These are phyloP conservation scores for Pythium brassicae DNA, from an alignment of 352 stramenopile species.

Conservation along the genomic window DNA sequence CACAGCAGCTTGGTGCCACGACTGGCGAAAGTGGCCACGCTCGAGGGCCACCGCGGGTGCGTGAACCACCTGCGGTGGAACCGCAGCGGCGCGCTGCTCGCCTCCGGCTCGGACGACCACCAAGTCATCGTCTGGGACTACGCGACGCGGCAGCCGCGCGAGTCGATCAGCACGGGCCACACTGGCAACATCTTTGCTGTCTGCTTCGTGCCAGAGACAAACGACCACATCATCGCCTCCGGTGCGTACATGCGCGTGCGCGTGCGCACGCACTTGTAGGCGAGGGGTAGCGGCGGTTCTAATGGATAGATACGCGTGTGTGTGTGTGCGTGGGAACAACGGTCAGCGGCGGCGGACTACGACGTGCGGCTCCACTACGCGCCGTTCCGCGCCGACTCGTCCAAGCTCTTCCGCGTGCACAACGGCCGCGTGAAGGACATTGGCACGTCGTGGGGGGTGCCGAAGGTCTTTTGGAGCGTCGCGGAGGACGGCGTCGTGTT, in stretches of 20 bases:
- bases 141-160: slow-evolving; percentile 33
- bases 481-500: slow-evolving; percentile 82
- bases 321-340: neutral
- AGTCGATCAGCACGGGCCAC: slow-evolving; percentile 73
- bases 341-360: slow-evolving; percentile 65
- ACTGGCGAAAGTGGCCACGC: slow-evolving; percentile 45
- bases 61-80: slow-evolving; percentile 88
- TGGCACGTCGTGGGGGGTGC: slow-evolving; percentile 48
- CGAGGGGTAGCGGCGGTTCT: neutral
- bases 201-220: slow-evolving; percentile 76
- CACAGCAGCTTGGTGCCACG: slow-evolving; percentile 59
- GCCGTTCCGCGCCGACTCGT: slow-evolving; percentile 60
- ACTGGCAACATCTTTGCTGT: slow-evolving; percentile 86
- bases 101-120: slow-evolving; percentile 83
- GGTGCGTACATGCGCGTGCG: slow-evolving; percentile 13
- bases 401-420: slow-evolving; percentile 70
- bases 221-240: slow-evolving; percentile 76
- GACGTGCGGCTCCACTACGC: slow-evolving; percentile 86
- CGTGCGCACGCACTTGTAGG: neutral
- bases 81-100: slow-evolving; percentile 50
- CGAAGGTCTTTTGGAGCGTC: slow-evolving; percentile 83
- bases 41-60: slow-evolving; percentile 63
- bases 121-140: slow-evolving; percentile 82
- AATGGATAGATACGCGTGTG: neutral
- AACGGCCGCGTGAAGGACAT: slow-evolving; percentile 81